These are phyloP conservation scores for Candida arabinofermentans DNA, from an alignment of 805 yeast species.

Conservation along the genomic window DNA sequence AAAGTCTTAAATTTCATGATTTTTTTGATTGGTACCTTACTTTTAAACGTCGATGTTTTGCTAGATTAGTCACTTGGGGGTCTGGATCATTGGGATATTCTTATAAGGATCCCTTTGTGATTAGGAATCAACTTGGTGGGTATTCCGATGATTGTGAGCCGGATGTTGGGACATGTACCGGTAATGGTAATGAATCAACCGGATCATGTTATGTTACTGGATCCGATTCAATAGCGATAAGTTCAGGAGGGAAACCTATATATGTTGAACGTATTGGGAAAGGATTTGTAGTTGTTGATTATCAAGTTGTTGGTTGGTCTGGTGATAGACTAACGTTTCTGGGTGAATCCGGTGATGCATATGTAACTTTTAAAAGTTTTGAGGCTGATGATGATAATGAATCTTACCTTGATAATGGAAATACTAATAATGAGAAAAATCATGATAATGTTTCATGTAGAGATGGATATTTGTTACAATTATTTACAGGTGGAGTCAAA, in stretches of 20 bases:
- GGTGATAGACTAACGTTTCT: slow-evolving; percentile 12
- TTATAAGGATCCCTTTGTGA: slow-evolving; percentile 12
- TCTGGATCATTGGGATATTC: slow-evolving; percentile 12
- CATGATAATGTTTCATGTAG: slow-evolving; percentile 4
- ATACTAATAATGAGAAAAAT: not conserved
- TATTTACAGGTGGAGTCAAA: not conserved
- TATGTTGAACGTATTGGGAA: slow-evolving; percentile 5
- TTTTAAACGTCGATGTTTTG: slow-evolving; percentile 2
- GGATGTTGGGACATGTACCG: too few relatives aligned
- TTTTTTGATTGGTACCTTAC: slow-evolving; percentile 4
- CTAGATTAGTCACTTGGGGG: slow-evolving; percentile 10
- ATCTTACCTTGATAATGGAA: not conserved
- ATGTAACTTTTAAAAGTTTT: slow-evolving; percentile 5
- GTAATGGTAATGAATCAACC: not conserved
- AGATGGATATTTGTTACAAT: slow-evolving; percentile 5
- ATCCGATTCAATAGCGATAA: slow-evolving; percentile 5
- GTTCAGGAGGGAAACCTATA: slow-evolving; percentile 8
- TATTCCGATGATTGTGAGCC: too few relatives aligned
- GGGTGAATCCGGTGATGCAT: slow-evolving; percentile 11
- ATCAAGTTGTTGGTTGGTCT: slow-evolving; percentile 6
- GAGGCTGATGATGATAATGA: slow-evolving; percentile 4
- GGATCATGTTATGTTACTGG: not conserved
- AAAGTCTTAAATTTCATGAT: not conserved
- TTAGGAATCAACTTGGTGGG: too few relatives aligned
- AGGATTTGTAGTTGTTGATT: slow-evolving; percentile 8